These are phyloP conservation scores for Chrysoporthe deuterocubensis DNA, from an alignment of 2,329 filamentous ascomycete species.

Conservation along the genomic window DNA sequence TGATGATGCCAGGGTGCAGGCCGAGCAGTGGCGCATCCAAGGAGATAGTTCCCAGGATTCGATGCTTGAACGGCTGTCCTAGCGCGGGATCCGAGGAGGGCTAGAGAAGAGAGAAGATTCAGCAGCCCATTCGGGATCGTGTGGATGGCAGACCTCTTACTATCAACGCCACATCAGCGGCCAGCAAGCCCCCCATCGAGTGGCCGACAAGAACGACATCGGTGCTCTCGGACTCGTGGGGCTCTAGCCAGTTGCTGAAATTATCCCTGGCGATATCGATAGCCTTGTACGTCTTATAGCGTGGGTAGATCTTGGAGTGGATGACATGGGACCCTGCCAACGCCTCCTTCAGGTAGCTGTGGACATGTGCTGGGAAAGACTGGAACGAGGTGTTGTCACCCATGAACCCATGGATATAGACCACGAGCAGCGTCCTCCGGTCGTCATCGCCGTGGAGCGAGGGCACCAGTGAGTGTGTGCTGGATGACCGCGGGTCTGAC, in stretches of 20 bases:
- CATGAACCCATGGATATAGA: conserved; percentile 45
- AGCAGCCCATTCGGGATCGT: neutral
- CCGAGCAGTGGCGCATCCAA: conserved; percentile 88
- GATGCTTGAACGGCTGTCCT: conserved; percentile 64
- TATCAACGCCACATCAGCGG: conserved; percentile 77
- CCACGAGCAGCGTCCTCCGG: conserved; percentile 67
- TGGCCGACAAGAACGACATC: conserved; percentile 86
- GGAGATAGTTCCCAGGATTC: conserved; percentile 78
- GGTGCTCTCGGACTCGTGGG: conserved; percentile 73
- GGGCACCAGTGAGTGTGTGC: conserved; percentile 49
- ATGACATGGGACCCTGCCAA: conserved; percentile 76
- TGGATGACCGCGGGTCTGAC: conserved; percentile 53
- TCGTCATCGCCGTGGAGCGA: conserved; percentile 40
- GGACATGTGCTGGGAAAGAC: conserved; percentile 86
- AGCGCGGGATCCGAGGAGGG: conserved; percentile 40
- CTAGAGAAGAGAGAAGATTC: conserved; percentile 30
- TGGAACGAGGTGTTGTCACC: conserved; percentile 70
- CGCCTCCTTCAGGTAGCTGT: conserved; percentile 70
- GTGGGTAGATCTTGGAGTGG: conserved; percentile 84
- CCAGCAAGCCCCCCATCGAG: conserved; percentile 85
- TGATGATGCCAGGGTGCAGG: conserved; percentile 84
- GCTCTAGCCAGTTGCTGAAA: conserved; percentile 81
- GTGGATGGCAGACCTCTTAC: conserved; percentile 39
- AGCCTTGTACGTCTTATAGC: conserved; percentile 75
- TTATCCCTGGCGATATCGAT: conserved; percentile 77